Conservation (phyloP, 164 flowering plant genomes). For the Cinnamomum micranthum region DNA sequence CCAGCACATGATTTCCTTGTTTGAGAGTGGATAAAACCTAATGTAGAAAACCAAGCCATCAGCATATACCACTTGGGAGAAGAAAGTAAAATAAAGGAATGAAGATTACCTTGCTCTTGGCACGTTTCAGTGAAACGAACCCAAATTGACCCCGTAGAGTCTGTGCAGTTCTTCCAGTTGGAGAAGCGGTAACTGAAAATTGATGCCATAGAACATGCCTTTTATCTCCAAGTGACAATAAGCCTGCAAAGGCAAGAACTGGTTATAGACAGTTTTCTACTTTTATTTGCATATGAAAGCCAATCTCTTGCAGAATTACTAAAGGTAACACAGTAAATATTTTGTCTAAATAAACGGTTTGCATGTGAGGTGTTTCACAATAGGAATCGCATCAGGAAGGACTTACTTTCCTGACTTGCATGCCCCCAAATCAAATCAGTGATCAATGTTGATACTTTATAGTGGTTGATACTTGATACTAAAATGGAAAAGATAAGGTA, state of each 20-base stretch:
- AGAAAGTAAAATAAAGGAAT: neutral
- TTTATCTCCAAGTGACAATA: neutral
- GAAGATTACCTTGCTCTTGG: constrained; percentile 29
- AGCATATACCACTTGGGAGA: neutral
- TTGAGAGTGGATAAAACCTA: constrained; percentile 51
- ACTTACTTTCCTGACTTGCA: too few species aligned
- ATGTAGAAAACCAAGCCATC: neutral
- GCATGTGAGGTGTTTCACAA: neutral
- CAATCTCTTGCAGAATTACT: neutral
- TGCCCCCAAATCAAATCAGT: too few species aligned
- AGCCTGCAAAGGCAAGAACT: neutral
- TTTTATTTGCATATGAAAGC: too few species aligned
- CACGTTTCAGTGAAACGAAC: constrained; percentile 11
- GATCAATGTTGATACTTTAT: too few species aligned
- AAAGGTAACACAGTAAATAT: neutral
- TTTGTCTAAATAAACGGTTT: neutral
- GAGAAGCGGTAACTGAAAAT: constrained; percentile 15
- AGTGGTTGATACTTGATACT: neutral
- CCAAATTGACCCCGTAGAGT: constrained; percentile 10
- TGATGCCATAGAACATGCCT: constrained; percentile 17
- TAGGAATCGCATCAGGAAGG: neutral
- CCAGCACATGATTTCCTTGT: constrained; percentile 33
- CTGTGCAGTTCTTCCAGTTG: constrained; percentile 11
- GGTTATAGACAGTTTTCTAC: too few species aligned
- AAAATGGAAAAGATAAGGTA: neutral